A percentile compares a stretch with the other conserved stretches of the same genome.
phyloP scores from a whole-genome alignment of 1,284 basidiomycete genomes.

The Leccinum subspadiceum region DNA sequence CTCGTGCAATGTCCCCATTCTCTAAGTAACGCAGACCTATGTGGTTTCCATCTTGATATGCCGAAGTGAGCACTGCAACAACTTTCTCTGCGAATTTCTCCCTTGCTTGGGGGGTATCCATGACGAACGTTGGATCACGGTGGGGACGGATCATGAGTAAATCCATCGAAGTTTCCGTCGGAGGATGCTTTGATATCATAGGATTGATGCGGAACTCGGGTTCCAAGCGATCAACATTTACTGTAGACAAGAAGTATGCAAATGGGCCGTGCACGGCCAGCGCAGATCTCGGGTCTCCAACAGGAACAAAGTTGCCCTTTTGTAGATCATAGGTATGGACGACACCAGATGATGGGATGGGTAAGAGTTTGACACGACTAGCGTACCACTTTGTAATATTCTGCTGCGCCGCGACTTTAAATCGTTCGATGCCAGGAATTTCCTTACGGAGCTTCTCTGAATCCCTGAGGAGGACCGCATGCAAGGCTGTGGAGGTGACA shows the following conservation, averaged over 20 bases:
- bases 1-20: slow-evolving; percentile 43
- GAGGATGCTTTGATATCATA: slow-evolving; percentile 37
- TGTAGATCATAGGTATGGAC: slow-evolving; percentile 63
- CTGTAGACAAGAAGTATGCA: slow-evolving; percentile 78
- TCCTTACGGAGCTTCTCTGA: slow-evolving; percentile 72
- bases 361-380: slow-evolving; percentile 58
- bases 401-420: slow-evolving; percentile 78
- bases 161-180: slow-evolving; percentile 57
- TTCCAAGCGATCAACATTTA: slow-evolving; percentile 84
- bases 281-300: slow-evolving; percentile 36
- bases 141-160: slow-evolving; percentile 81
- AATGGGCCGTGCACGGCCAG: slow-evolving; percentile 75
- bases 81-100: slow-evolving; percentile 46
- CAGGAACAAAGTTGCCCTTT: slow-evolving; percentile 48
- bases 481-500: slow-evolving; percentile 79
- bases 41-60: slow-evolving; percentile 76
- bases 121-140: slow-evolving; percentile 53
- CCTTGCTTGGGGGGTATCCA: slow-evolving; percentile 43
- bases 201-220: slow-evolving; percentile 57
- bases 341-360: slow-evolving; percentile 37
- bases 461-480: slow-evolving; percentile 81
- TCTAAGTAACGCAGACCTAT: slow-evolving; percentile 56
- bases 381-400: slow-evolving; percentile 77
- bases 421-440: slow-evolving; percentile 80
- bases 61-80: slow-evolving; percentile 56